These are phyloP conservation scores for Colletotrichum tropicicola DNA, from an alignment of 2,329 filamentous ascomycete genomes.

Conservation along the genomic window DNA sequence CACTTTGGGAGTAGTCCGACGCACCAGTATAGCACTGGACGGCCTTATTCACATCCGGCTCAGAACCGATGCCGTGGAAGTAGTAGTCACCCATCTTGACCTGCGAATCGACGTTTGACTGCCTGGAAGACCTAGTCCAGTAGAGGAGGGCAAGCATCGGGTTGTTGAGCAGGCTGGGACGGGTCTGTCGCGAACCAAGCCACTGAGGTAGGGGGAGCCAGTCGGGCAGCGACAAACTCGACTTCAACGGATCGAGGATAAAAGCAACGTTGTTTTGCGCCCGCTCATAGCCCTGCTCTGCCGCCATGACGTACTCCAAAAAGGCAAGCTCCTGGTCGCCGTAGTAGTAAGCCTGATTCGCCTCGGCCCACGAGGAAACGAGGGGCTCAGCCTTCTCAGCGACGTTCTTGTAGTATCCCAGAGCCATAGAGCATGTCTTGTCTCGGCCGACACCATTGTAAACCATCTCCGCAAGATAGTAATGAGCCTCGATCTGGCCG, in stretches of 20 bases:
- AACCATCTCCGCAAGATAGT: constrained; percentile 90
- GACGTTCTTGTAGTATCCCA: constrained; percentile 84
- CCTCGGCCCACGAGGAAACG: constrained; percentile 82
- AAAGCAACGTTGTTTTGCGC: constrained; percentile 92
- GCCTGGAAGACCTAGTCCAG: constrained; percentile 94
- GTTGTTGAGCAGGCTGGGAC: constrained; percentile 56
- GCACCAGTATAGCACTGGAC: constrained; percentile 93
- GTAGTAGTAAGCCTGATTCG: constrained; percentile 81
- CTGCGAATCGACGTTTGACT: constrained; percentile 90
- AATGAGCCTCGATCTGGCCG: constrained; percentile 87
- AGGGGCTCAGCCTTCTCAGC: constrained; percentile 77
- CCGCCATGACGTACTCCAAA: constrained; percentile 84
- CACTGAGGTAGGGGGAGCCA: constrained; percentile 27
- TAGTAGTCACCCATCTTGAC: constrained; percentile 99
- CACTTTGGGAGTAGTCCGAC: constrained; percentile 89
- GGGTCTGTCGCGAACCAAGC: constrained; percentile 13
- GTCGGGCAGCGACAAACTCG: constrained; percentile 63
- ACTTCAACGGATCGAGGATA: constrained; percentile 79
- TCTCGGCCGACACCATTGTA: constrained; percentile 84
- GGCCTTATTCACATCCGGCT: constrained; percentile 81
- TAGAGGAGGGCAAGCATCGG: constrained; percentile 80
- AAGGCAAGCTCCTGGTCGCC: constrained; percentile 84
- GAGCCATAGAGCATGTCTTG: constrained; percentile 78
- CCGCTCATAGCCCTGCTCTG: constrained; percentile 90
- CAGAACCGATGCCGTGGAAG: constrained; percentile 79